A percentile compares a stretch with the other conserved stretches of the same genome.
Conservation (phyloP, 495 filamentous ascomycete species). For the Opeltia flavorubescens region DNA sequence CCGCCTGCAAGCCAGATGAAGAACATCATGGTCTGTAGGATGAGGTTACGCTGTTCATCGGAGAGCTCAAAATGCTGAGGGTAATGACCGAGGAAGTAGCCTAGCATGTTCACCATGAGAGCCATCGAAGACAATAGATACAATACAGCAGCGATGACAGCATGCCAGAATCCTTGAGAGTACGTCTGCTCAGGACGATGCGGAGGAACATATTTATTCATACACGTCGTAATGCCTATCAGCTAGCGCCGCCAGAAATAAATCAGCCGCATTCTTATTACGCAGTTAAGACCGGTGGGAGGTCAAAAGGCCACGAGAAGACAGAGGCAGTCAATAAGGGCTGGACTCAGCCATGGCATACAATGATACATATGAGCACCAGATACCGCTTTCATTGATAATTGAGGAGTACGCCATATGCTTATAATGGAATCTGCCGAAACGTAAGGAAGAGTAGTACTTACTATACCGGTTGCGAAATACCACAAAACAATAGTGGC, state of each 20-base stretch:
- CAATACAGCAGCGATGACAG: conserved; percentile 50
- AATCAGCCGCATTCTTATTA: not conserved
- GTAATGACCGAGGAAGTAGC: conserved; percentile 65
- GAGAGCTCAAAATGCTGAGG: conserved; percentile 60
- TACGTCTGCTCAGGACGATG: conserved; percentile 42
- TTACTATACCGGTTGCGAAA: conserved; percentile 48
- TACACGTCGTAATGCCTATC: conserved; percentile 42
- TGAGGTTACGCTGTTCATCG: conserved; percentile 55
- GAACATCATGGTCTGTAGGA: conserved; percentile 49
- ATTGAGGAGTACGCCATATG: too few species aligned
- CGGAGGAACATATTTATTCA: conserved; percentile 47
- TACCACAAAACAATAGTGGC: conserved; percentile 56
- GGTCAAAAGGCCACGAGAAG: not conserved
- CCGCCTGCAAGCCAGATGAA: conserved; percentile 49
- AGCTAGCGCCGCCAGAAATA: conserved; percentile 28
- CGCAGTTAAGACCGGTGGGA: not conserved
- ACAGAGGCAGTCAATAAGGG: too few species aligned
- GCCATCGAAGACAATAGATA: conserved; percentile 51
- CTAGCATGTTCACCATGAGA: conserved; percentile 65
- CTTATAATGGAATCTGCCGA: too few species aligned
- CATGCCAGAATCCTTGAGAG: conserved; percentile 68
- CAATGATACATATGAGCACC: too few species aligned
- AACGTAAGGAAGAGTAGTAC: conserved; percentile 19
- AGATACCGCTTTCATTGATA: too few species aligned
- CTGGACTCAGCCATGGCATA: too few species aligned